Percentiles rank a stretch among this genome's conserved stretches.
Evolutionary conservation across 2,329 filamentous ascomycete species (phyloP).

Genomic region (Phoma herbarum): DNA sequence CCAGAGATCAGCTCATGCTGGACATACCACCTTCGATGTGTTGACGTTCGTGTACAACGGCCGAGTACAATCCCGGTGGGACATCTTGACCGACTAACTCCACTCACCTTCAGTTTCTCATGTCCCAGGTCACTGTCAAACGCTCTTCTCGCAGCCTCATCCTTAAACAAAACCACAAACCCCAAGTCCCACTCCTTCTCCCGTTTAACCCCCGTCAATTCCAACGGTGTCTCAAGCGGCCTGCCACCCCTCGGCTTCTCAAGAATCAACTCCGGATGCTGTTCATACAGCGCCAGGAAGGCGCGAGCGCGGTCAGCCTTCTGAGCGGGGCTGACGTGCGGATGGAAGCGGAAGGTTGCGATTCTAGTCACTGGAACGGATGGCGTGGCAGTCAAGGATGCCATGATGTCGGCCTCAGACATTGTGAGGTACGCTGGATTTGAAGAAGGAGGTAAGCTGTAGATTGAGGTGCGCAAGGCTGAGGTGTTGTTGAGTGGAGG

Average conservation of each 20-base stretch:
- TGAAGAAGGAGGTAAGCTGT: too few species aligned
- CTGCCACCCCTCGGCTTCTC: constrained; percentile 30
- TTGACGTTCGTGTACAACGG: too few species aligned
- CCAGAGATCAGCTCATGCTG: neutral
- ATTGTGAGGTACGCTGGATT: neutral
- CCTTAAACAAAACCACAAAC: constrained; percentile 39
- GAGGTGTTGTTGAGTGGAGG: neutral
- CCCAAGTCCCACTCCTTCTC: constrained; percentile 38
- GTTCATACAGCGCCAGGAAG: constrained; percentile 34
- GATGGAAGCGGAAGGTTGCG: constrained; percentile 35
- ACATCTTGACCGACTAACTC: too few species aligned
- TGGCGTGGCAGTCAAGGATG: neutral
- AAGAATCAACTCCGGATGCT: constrained; percentile 28
- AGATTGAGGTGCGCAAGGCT: neutral
- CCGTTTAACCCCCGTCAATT: constrained; percentile 35
- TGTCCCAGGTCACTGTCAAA: constrained; percentile 38
- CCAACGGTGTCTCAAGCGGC: constrained; percentile 33
- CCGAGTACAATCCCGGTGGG: too few species aligned
- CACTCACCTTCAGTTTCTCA: constrained; percentile 36
- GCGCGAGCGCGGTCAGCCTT: constrained; percentile 36
- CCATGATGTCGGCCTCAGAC: neutral
- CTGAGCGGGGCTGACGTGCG: constrained; percentile 26
- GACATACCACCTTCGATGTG: too few species aligned
- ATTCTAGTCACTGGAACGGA: constrained; percentile 31
- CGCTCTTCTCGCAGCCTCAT: constrained; percentile 27